Evolutionary conservation across 768 basidiomycete species (phyloP), one percentile per base, ranked within the genome.

Genomic region (Collybia sordida): DNA sequence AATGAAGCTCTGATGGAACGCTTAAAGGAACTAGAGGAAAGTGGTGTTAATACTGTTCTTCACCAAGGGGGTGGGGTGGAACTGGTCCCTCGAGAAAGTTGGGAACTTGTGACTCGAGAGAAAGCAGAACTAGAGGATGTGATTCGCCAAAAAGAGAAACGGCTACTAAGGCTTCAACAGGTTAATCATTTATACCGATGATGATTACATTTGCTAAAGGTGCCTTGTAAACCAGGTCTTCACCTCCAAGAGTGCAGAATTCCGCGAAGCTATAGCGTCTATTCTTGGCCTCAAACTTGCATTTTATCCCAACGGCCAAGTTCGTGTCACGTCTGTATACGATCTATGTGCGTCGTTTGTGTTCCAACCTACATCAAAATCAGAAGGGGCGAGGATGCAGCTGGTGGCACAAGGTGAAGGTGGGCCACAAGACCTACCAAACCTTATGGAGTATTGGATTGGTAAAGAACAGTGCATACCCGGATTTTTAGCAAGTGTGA

Each of bases 241-340:
- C 68, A 71, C 78, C 0, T 82, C 84, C 27, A 98, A 97, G 65
- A 85, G 86, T 7, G 81, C 87, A 51, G 94, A 98, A 61, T 96
- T 98, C 73, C 82, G 90, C 34, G 91, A 95, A 62, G 86, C 93
- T 5, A 88, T 98, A 51, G 85, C 88, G 3, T 85, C 89, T 0
- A 87, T 98, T 42, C 79, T 98, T 0, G 96, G 95, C 5, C 85
- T 93, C 62, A 93, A 96, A 59, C 80, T 98, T 43, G 86, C 88
- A 1, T 97, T 98, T 64, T 90, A 90, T 61, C 90, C 88, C 14
- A 93, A 92, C 44, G 95, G 94, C 0, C 85, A 92, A 57, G 87
- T 98, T 42, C 80, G 90, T 18, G 84, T 97, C 52, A 95, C 93
- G 4, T 89, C 88, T n/a, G 79, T 91, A 58, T 98, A 88, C 69